These are phyloP conservation scores for Trametes versicolor DNA, from an alignment of 1,284 basidiomycete genomes.

Conservation along the genomic window DNA sequence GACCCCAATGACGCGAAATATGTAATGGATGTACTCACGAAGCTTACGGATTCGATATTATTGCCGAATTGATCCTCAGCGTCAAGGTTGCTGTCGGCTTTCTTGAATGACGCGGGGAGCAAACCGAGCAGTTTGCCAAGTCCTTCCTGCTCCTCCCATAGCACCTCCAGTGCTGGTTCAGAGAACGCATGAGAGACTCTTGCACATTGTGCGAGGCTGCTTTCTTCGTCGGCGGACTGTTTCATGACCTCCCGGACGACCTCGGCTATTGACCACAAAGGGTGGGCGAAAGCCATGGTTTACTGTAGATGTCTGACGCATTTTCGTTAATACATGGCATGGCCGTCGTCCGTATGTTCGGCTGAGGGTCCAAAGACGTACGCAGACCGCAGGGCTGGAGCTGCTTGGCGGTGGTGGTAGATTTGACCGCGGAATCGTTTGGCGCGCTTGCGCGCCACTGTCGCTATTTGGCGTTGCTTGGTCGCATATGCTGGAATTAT, in stretches of 20 bases:
- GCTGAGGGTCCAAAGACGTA: too few species aligned
- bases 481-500: too few species aligned
- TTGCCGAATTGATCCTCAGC: not conserved
- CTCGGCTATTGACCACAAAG: slow-evolving; percentile 15
- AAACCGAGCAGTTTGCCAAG: not conserved
- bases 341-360: too few species aligned
- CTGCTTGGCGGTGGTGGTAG: too few species aligned
- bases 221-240: not conserved
- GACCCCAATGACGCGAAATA: too few species aligned
- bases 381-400: too few species aligned
- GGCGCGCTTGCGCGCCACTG: too few species aligned
- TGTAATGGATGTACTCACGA: too few species aligned
- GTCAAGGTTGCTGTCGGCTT: not conserved
- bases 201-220: slow-evolving; percentile 7
- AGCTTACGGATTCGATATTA: not conserved
- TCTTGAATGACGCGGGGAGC: slow-evolving; percentile 7
- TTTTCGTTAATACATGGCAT: not conserved
- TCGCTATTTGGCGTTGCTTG: too few species aligned
- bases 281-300: not conserved
- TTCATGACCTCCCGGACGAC: slow-evolving; percentile 20
- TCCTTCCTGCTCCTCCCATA: slow-evolving; percentile 5
- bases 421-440: too few species aligned
- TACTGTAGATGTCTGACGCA: not conserved
- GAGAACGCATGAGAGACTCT: slow-evolving; percentile 11
- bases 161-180: slow-evolving; percentile 11